phyloP scores from a whole-genome alignment of 305 asterid species.

The Solanum hybrid region DNA sequence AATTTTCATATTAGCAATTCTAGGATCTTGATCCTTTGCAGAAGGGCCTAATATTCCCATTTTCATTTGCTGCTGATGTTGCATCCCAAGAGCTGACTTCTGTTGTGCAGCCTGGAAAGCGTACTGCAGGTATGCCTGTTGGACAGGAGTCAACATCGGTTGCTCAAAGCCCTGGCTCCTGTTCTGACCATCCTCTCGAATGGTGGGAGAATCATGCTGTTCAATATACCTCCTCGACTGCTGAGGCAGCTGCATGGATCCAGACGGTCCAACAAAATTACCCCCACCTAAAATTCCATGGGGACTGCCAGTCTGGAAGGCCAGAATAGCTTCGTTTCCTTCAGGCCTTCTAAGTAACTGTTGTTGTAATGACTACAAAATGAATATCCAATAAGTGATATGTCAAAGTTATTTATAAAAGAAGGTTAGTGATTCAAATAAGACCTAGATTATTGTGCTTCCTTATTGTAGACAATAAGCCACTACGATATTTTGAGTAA shows the following conservation, averaged over 20 bases:
- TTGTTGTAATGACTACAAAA: constrained; percentile 57
- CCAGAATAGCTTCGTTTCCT: constrained; percentile 63
- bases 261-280: constrained; percentile 54
- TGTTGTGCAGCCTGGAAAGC: constrained; percentile 75
- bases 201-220: constrained; percentile 60
- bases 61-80: constrained; percentile 70
- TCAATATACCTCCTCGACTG: constrained; percentile 68
- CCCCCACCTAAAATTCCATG: constrained; percentile 62
- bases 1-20: constrained; percentile 55
- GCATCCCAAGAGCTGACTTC: constrained; percentile 61
- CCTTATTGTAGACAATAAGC: background rate
- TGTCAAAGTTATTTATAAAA: background rate
- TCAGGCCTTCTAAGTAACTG: constrained; percentile 82
- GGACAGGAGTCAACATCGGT: constrained; percentile 60
- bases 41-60: constrained; percentile 59
- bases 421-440: background rate
- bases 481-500: background rate
- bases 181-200: constrained; percentile 57
- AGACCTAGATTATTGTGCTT: background rate
- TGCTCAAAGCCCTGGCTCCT: constrained; percentile 83
- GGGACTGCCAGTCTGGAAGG: constrained; percentile 67
- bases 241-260: constrained; percentile 69
- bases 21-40: constrained; percentile 70
- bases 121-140: constrained; percentile 83
- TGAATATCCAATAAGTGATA: background rate